Percentiles rank a stretch among this genome's conserved stretches.
Conservation (phyloP, 2,329 filamentous ascomycete species). For the Cadophora malorum region DNA sequence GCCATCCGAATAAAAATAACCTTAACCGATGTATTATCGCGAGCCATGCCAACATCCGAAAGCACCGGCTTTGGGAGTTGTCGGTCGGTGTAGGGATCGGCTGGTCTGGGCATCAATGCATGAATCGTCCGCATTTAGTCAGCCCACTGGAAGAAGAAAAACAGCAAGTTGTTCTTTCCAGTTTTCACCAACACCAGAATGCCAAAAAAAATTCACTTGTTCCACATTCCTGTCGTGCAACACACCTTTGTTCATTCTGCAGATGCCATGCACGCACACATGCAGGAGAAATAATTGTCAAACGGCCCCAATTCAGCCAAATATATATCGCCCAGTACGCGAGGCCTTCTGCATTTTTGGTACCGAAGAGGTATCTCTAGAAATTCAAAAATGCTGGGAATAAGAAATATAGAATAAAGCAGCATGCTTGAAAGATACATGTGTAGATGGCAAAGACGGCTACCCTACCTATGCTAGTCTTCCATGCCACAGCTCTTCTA, state of each 20-base stretch:
- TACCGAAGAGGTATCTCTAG: constrained; percentile 10
- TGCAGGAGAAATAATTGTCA: constrained; percentile 11
- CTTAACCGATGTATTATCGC: not conserved
- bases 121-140: not conserved
- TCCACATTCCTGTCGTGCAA: not conserved
- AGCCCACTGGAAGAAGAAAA: not conserved
- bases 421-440: not conserved
- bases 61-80: not conserved
- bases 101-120: constrained; percentile 16
- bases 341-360: not conserved
- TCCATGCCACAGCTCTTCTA: constrained; percentile 5
- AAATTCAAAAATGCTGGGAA: not conserved
- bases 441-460: not conserved
- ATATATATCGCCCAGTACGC: not conserved
- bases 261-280: not conserved
- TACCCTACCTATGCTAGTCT: not conserved
- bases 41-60: not conserved
- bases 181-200: not conserved
- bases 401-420: not conserved
- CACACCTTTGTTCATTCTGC: not conserved
- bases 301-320: constrained; percentile 6
- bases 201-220: not conserved
- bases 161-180: constrained; percentile 8
- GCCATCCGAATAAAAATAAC: not conserved
- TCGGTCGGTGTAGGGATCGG: not conserved